phyloP scores from a whole-genome alignment of 257 asterid genomes.

The Gentiana straminea region DNA sequence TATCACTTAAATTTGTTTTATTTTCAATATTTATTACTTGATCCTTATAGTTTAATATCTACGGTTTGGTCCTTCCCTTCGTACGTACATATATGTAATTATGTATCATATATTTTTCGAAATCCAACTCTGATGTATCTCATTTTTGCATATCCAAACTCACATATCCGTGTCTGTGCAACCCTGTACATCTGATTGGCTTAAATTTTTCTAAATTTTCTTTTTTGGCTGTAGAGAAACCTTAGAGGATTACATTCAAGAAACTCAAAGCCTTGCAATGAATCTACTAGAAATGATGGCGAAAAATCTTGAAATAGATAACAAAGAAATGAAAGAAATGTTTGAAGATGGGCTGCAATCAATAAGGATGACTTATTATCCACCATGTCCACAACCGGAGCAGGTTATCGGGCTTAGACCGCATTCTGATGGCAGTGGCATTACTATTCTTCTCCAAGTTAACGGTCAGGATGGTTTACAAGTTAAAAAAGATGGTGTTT shows the following conservation, averaged over 20 bases:
- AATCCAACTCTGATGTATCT: no score
- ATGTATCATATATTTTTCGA: no score
- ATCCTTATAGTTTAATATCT: no score
- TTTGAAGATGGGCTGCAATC: constrained; percentile 58
- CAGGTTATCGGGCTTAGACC: constrained; percentile 43
- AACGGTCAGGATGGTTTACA: constrained; percentile 64
- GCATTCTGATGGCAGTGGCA: constrained; percentile 49
- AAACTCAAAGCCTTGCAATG: constrained; percentile 30
- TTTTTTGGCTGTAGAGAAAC: constrained; percentile 31
- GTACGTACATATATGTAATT: no score
- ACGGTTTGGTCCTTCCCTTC: no score
- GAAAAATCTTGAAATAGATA: constrained; percentile 26
- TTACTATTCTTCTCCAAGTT: constrained; percentile 50
- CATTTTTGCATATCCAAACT: no score
- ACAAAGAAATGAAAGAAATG: constrained; percentile 22
- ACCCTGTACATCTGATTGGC: no score
- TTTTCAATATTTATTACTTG: no score
- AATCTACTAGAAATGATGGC: constrained; percentile 22
- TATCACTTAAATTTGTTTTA: no score
- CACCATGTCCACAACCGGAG: constrained; percentile 49
- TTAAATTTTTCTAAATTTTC: background rate
- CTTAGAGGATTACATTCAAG: constrained; percentile 34
- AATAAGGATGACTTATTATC: constrained; percentile 52
- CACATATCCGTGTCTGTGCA: no score
- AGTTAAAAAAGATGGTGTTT: constrained; percentile 45